Conservation (phyloP, 306 rosid genomes). For the Prunus kanzakura region DNA sequence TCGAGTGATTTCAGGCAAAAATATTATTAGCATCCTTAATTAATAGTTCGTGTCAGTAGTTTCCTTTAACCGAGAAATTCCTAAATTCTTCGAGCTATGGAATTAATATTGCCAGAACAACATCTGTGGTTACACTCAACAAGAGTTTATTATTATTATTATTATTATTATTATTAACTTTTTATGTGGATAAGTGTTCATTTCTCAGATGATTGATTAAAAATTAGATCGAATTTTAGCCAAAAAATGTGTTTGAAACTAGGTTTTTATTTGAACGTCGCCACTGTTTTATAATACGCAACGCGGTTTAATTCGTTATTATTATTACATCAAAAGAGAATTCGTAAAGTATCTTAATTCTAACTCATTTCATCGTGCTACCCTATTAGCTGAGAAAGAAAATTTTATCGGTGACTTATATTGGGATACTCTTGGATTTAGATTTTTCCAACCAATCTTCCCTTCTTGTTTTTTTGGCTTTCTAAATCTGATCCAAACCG, state of each 20-base stretch:
- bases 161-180: not conserved
- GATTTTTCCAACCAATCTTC: too few species aligned
- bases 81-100: not conserved
- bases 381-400: too few species aligned
- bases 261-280: too few species aligned
- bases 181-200: not conserved
- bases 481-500: not conserved
- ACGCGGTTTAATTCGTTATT: too few species aligned
- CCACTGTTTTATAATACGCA: too few species aligned
- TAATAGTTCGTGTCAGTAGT: not conserved
- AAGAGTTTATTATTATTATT: not conserved
- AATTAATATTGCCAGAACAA: not conserved
- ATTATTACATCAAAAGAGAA: too few species aligned
- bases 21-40: not conserved
- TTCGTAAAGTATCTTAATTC: fast-evolving
- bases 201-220: not conserved
- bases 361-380: too few species aligned
- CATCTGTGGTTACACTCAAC: not conserved
- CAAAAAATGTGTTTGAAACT: not conserved
- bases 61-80: constrained; percentile 15
- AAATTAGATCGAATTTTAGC: too few species aligned
- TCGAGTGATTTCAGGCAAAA: not conserved
- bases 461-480: not conserved
- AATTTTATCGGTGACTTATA: too few species aligned
- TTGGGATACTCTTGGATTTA: too few species aligned